Base-by-base conservation (phyloP, 2,329 filamentous ascomycete genomes). In the Diaporthe capsici region DNA sequence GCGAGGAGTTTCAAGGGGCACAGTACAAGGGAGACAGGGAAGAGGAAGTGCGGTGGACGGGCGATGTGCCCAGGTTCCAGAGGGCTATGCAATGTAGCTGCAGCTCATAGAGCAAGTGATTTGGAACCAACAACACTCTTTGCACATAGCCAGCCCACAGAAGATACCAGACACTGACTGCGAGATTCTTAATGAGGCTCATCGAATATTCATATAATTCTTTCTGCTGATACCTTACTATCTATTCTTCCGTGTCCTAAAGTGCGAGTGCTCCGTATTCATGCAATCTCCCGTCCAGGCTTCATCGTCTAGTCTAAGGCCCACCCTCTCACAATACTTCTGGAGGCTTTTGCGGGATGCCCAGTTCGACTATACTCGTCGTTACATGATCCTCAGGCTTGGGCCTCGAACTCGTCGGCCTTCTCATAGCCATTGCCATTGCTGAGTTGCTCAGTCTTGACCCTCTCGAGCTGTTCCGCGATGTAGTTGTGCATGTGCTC, bases 81-180 rank as follows among this genome's bases (percentile, higher is more conserved):
- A 90, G 95, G 79, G 94, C 94, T 47, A 92, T 98, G 90, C 96
- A 98, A 87, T 98, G 97, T 84, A 98, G 95, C 82, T 99, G 97
- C 85, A 98, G 95, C 83, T 98, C 96, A 34, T 98, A 87, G 55
- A 25, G 31, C 31, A 49, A 15, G 22, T 67, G 25, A 25, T 57
- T 37, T 5, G 28, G 37, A 37, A 51, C 2, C 25, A 42, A 17
- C 20, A 39, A 15, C 12, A 28, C 58, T 44, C 22, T 58, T 74
- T 31, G 39, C 25, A 58, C 49, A 53, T 42, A 55, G 31, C 65
- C n/a, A 42, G 65, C 28, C 65, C 20, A 17, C 22, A 22, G n/a
- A 22, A 68, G 31, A 68, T 68, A 68, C 65, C 65, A 53, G n/a
- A 49, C 65, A 20, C 65, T 25, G 47, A 39, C 65, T 51, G 31